A percentile compares a stretch with the other conserved stretches of the same genome.
phyloP scores from a whole-genome alignment of 2,329 filamentous ascomycete genomes.

The Colletotrichum echinochloae region DNA sequence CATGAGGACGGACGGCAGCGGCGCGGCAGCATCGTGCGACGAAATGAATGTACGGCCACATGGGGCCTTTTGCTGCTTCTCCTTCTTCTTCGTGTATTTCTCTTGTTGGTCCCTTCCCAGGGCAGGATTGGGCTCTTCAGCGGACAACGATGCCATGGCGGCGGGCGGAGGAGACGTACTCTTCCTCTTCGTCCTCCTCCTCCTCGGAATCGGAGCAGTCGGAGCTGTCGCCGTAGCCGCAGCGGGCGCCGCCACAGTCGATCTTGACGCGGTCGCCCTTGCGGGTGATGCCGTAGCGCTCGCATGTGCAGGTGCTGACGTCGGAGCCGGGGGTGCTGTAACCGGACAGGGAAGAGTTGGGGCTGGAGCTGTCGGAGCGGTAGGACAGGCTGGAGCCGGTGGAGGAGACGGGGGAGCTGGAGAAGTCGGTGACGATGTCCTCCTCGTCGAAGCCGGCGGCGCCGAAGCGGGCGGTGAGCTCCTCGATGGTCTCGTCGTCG shows the following conservation, averaged over 20 bases:
- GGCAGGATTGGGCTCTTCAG: slow-evolving; percentile 35
- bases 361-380: slow-evolving; percentile 79
- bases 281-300: slow-evolving; percentile 96
- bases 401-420: slow-evolving; percentile 72
- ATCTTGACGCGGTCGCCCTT: slow-evolving; percentile 93
- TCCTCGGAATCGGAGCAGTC: slow-evolving; percentile 73
- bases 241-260: slow-evolving; percentile 91
- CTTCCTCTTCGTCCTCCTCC: slow-evolving; percentile 65
- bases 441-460: slow-evolving; percentile 69
- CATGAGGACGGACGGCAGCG: neutral
- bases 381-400: slow-evolving; percentile 77
- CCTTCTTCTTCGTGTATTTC: slow-evolving; percentile 37
- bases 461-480: slow-evolving; percentile 81
- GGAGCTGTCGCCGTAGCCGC: slow-evolving; percentile 81
- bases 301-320: slow-evolving; percentile 87
- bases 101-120: slow-evolving; percentile 31
- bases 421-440: slow-evolving; percentile 67
- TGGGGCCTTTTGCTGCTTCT: slow-evolving; percentile 37
- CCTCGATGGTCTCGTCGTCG: slow-evolving; percentile 78
- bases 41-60: slow-evolving; percentile 51
- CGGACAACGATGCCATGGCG: slow-evolving; percentile 74
- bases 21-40: slow-evolving; percentile 32
- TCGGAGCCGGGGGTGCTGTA: slow-evolving; percentile 85
- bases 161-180: slow-evolving; percentile 62
- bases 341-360: slow-evolving; percentile 78